Conservation (phyloP, 768 basidiomycete species). For the Chiua virens region DNA sequence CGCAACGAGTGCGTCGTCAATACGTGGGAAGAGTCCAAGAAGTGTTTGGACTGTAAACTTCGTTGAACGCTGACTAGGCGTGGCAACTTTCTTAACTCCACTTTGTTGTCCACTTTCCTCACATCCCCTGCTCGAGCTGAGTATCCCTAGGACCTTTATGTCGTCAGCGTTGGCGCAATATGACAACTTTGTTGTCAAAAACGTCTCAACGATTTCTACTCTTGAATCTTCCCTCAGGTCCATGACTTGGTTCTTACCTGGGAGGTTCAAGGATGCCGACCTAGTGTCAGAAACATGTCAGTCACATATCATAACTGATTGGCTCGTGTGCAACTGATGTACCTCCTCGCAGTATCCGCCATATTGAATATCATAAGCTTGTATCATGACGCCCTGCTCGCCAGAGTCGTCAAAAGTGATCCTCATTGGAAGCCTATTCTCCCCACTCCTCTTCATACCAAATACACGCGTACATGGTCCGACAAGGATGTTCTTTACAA, state of each 20-base stretch:
- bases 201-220: slow-evolving; percentile 82
- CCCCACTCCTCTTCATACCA: slow-evolving; percentile 74
- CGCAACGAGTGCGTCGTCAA: too few relatives aligned
- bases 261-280: slow-evolving; percentile 96
- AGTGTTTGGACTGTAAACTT: too few relatives aligned
- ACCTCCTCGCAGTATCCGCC: slow-evolving; percentile 67
- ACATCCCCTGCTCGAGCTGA: neutral
- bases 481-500: slow-evolving; percentile 70
- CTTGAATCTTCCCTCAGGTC: slow-evolving; percentile 88
- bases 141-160: slow-evolving; percentile 38
- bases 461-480: slow-evolving; percentile 88
- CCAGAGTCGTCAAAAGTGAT: slow-evolving; percentile 59
- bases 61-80: neutral
- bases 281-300: slow-evolving; percentile 90
- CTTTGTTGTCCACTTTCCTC: neutral
- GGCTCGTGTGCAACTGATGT: slow-evolving; percentile 15
- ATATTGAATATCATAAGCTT: slow-evolving; percentile 82
- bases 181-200: slow-evolving; percentile 80
- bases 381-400: slow-evolving; percentile 94
- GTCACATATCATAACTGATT: slow-evolving; percentile 37
- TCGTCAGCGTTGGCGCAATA: slow-evolving; percentile 67
- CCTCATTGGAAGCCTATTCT: slow-evolving; percentile 75
- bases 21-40: too few relatives aligned
- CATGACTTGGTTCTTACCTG: slow-evolving; percentile 93
- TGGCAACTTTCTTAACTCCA: slow-evolving; percentile 6